A percentile compares a stretch with the other conserved stretches of the same genome.
Evolutionary conservation across 257 asterid genomes (phyloP).

Genomic region (Solanum piurae): DNA sequence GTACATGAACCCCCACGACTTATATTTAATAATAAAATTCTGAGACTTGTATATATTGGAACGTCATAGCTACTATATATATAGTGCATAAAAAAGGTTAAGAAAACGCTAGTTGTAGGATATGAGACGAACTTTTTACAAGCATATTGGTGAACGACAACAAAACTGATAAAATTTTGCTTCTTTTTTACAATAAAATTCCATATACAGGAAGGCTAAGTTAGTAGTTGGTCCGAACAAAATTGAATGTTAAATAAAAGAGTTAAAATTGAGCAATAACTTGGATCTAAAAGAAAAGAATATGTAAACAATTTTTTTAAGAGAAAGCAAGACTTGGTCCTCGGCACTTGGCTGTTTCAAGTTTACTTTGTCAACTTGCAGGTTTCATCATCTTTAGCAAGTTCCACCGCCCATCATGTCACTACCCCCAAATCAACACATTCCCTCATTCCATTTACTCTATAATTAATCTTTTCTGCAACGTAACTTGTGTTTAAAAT

Average conservation of each 20-base stretch:
- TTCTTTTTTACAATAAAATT: background rate
- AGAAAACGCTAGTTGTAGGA: background rate
- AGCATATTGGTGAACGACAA: background rate
- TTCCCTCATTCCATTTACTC: background rate
- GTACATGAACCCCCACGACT: background rate
- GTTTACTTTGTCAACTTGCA: background rate
- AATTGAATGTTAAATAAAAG: background rate
- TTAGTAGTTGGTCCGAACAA: background rate
- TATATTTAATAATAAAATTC: background rate
- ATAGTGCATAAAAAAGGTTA: background rate
- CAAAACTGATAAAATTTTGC: background rate
- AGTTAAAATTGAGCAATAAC: background rate
- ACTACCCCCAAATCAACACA: background rate
- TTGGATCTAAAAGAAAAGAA: background rate
- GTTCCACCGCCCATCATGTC: background rate
- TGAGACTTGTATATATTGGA: background rate
- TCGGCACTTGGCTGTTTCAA: background rate
- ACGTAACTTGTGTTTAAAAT: background rate
- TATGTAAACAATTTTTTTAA: background rate
- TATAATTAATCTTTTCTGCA: background rate
- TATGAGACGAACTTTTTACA: background rate
- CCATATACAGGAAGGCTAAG: background rate
- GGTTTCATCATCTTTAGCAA: background rate
- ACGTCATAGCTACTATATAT: background rate
- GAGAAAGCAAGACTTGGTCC: background rate